These are phyloP conservation scores for Breviolum minutum DNA, from an alignment of 73 alveolate genomes.

Conservation along the genomic window DNA sequence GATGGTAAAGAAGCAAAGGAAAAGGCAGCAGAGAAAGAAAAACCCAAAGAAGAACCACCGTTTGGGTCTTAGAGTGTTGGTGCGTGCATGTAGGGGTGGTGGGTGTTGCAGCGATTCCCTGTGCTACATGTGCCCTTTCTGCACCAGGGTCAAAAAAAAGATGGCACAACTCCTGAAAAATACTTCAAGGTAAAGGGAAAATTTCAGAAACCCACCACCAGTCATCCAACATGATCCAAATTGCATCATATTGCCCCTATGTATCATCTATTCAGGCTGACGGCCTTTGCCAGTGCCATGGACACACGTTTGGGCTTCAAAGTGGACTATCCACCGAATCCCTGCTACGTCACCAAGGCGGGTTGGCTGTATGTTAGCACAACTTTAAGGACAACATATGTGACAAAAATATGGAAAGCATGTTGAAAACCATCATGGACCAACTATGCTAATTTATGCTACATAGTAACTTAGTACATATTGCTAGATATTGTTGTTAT, in stretches of 20 bases:
- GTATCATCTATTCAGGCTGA: slow-evolving; percentile 40
- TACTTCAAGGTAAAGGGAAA: background rate
- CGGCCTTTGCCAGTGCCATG: slow-evolving; percentile 20
- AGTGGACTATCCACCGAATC: slow-evolving; percentile 75
- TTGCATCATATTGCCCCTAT: background rate
- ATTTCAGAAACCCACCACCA: background rate
- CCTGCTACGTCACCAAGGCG: slow-evolving; percentile 84
- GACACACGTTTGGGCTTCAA: slow-evolving; percentile 83
- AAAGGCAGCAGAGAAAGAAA: background rate
- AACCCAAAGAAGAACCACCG: slow-evolving; percentile 60
- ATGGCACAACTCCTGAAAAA: background rate
- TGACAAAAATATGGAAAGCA: background rate
- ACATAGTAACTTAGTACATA: no score
- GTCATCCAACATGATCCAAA: background rate
- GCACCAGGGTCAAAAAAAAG: no score
- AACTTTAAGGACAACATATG: no score
- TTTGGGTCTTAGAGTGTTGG: background rate
- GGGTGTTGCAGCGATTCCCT: background rate
- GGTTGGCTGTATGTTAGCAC: background rate
- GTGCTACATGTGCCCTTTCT: no score
- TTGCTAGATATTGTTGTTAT: no score
- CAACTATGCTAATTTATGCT: no score
- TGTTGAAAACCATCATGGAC: no score
- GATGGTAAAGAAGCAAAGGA: slow-evolving; percentile 26
- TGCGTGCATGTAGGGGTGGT: no score